Percentiles rank a stretch among this genome's conserved stretches.
These are phyloP conservation scores for Xylariaceae sp. DNA, from an alignment of 2,329 filamentous ascomycete genomes.

Conservation along the genomic window DNA sequence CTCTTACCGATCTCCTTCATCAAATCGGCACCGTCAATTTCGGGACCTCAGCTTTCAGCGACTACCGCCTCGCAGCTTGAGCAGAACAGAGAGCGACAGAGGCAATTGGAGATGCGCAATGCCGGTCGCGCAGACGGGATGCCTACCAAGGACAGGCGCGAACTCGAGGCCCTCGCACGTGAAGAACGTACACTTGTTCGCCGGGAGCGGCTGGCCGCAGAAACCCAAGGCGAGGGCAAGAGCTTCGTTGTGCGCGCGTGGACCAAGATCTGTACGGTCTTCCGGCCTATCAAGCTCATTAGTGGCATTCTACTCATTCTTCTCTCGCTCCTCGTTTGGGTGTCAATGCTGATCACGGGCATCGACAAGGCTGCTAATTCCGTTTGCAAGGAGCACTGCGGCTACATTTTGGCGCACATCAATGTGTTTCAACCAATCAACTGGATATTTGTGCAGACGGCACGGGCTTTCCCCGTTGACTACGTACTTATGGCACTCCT, in stretches of 20 bases:
- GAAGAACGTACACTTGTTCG: constrained; percentile 93
- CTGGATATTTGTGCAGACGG: constrained; percentile 81
- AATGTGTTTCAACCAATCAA: constrained; percentile 97
- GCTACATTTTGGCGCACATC: constrained; percentile 85
- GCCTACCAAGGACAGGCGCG: constrained; percentile 83
- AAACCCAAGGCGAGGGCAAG: constrained; percentile 78
- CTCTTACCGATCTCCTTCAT: constrained; percentile 89
- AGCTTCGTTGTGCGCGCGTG: constrained; percentile 75
- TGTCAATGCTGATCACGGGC: constrained; percentile 92
- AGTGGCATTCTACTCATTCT: constrained; percentile 80
- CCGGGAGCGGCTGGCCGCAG: constrained; percentile 84
- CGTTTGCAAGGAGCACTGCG: constrained; percentile 86
- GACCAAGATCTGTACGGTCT: constrained; percentile 80
- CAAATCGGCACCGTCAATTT: constrained; percentile 87
- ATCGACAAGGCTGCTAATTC: constrained; percentile 98
- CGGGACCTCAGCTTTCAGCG: constrained; percentile 77
- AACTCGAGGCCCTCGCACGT: constrained; percentile 83
- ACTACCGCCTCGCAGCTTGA: constrained; percentile 82
- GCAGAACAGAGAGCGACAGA: constrained; percentile 87
- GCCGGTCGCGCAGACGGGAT: constrained; percentile 76
- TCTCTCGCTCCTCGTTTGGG: constrained; percentile 77
- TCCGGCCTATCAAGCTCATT: constrained; percentile 87
- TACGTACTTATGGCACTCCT: constrained; percentile 88
- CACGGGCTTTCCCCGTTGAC: constrained; percentile 87
- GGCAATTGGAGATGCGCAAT: constrained; percentile 87